Evolutionary conservation across 1,139 yeast species (phyloP), one percentile per base, ranked within the genome.

Genomic region (Taphrina populina): DNA sequence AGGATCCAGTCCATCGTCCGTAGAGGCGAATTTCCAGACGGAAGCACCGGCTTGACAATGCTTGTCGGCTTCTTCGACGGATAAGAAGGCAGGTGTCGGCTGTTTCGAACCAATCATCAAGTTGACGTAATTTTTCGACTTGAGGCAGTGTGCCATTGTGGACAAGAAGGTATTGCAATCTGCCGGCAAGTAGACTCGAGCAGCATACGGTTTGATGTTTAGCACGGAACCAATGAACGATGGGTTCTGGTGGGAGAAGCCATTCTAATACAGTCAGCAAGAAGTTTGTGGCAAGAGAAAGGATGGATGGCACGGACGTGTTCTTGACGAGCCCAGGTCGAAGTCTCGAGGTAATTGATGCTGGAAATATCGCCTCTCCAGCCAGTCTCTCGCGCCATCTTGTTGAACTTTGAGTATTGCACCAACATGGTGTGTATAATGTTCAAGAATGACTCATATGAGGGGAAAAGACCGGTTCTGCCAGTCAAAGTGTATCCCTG

Each of bases 11-110:
- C 64, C 64, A 17, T 54, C 60, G 40, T 61, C 64, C 8, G 61
- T 60, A 20, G 62, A 59, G 3, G 62, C 62, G 27, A 59, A 61
- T 43, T 60, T 60, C 62, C 62, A 61, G 27, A 61, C 57, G n/a
- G 61, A 57, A 10, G 64, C 64, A n/a, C 64, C 64, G n/a, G 62
- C 62, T 4, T 57, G 57, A 35, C 62, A 60, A 45, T 61, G 64
- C 15, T 51, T 57, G 36, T 61, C 63, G 11, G 64, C 64, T 27
- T 61, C 64, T 26, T 61, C 64, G 17, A 58, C 51, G 24, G 56
- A 36, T 11, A 61, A 58, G 51, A 51, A 61, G 24, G 57, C 56
- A 6, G 63, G 63, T 4, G 58, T 54, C 19, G 61, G 61, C 21
- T 59, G 59, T 54, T 61, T 61, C 21, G 60, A 56, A 2, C 62